Evolutionary conservation across 495 filamentous ascomycete species (phyloP), one percentile per base, ranked within the genome.

Genomic region (Parachaetomium inaequale): DNA sequence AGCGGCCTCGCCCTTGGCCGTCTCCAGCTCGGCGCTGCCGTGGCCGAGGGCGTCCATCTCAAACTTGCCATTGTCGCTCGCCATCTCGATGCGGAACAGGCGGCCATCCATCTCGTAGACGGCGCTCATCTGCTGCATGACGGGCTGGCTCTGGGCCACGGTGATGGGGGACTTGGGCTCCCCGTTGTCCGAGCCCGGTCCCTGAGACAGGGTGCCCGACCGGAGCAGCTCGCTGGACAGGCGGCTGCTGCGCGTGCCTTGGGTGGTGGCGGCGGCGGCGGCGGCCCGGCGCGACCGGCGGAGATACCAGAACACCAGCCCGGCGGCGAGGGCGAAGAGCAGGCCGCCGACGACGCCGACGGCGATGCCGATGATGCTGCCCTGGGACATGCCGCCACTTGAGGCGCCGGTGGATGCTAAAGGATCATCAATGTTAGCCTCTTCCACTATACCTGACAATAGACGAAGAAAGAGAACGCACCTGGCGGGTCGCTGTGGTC

Each of bases 401-500:
- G 62, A 28, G 55, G 55, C 12, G 3, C 23, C 25, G 12, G 29
- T 26, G 28, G n/a, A 36, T n/a, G n/a, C n/a, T n/a, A n/a, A n/a
- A 7, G n/a, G 2, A 6, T 43, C 23, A n/a, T 28, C 15, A 14
- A 57, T 28, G 21, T 42, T 26, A 42, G 55, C 38, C 14, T 32
- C 14, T 10, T 14, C 17, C 31, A 11, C 25, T 8, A 19, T 5
- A 15, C 15, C 2, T 17, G 11, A 21, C 7, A 11, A 4, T 11
- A 36, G 46, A 4, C 5, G 42, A 45, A 45, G n/a, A 45, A 2
- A 21, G 6, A 23, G 4, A 55, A 68, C 72, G 61, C 38, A 75
- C 72, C 26, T 3, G 73, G 66, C 14, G 63, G 51, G 0, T 50
- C 15, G 12, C 63, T 45, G 23, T 78, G 75, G 43, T 74, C 71